Evolutionary conservation across 441 rosid species (phyloP).

Genomic region (Euphorbia corollata): DNA sequence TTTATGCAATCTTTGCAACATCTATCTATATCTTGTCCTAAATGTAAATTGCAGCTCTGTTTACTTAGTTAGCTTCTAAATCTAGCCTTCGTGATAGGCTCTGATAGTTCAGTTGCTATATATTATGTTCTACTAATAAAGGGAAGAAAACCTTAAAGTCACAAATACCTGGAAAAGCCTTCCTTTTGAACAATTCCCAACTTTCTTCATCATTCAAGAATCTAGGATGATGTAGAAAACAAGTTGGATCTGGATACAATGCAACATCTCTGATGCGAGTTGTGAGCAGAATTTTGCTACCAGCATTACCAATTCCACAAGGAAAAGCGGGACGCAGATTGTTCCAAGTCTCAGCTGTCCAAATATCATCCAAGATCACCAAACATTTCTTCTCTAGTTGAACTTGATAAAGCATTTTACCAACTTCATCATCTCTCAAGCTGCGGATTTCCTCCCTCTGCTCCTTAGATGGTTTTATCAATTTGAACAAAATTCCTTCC

Average conservation of each 20-base stretch:
- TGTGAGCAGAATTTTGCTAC: constrained; percentile 20
- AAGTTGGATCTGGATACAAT: constrained; percentile 10
- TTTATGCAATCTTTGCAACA: background rate
- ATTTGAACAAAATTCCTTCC: constrained; percentile 22
- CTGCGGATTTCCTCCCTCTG: constrained; percentile 17
- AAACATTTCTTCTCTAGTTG: constrained; percentile 23
- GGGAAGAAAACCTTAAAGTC: background rate
- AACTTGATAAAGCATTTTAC: constrained; percentile 19
- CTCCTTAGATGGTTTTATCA: constrained; percentile 15
- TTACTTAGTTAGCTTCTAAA: background rate
- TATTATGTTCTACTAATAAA: background rate
- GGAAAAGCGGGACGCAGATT: constrained; percentile 22
- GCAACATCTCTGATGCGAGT: constrained; percentile 22
- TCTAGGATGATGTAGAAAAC: constrained; percentile 17
- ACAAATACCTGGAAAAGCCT: constrained; percentile 25
- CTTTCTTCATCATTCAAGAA: constrained; percentile 18
- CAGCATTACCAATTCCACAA: background rate
- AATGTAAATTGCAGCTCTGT: background rate
- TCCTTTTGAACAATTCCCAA: constrained; percentile 30
- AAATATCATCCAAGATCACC: constrained; percentile 24
- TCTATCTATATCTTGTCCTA: background rate
- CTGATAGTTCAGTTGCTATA: too few species aligned
- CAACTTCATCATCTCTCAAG: constrained; percentile 21
- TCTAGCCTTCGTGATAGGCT: background rate
- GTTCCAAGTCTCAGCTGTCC: constrained; percentile 19